Evolutionary conservation across 371 early-diverging fungal species (phyloP).

Genomic region (Mortierella sp.): DNA sequence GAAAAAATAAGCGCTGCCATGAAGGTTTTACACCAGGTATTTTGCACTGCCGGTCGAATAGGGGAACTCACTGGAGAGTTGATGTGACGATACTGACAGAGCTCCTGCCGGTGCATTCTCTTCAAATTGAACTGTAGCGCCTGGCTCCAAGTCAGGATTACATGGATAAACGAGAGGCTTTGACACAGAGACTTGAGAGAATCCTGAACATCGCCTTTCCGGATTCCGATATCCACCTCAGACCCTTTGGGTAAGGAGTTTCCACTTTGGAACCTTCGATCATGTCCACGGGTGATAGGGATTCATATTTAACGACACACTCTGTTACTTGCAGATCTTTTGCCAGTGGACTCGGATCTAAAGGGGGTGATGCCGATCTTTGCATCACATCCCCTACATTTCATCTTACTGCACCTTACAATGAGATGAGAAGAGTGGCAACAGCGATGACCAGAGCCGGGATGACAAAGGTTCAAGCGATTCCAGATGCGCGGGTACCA

Average conservation of each 20-base stretch:
- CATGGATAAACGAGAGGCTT: constrained; percentile 8
- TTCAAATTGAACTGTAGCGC: not conserved
- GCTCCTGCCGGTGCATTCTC: not conserved
- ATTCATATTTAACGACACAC: not conserved
- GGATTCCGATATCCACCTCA: constrained; percentile 5
- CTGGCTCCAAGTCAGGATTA: constrained; percentile 16
- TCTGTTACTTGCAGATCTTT: constrained; percentile 18
- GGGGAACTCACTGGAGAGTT: not conserved
- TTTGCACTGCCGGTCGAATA: not conserved
- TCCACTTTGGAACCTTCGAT: not conserved
- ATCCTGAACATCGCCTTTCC: constrained; percentile 26
- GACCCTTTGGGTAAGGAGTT: constrained; percentile 31
- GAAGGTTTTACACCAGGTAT: constrained; percentile 24
- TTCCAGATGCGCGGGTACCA: constrained; percentile 35
- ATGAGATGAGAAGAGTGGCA: constrained; percentile 21
- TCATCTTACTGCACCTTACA: constrained; percentile 14
- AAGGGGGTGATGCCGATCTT: constrained; percentile 43
- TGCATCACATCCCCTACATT: constrained; percentile 36
- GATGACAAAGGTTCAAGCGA: constrained; percentile 29
- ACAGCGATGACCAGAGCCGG: constrained; percentile 16
- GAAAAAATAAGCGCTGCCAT: constrained; percentile 8
- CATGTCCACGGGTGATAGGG: not conserved
- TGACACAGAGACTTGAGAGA: constrained; percentile 21
- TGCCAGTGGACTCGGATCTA: constrained; percentile 42
- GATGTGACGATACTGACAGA: not conserved